A percentile compares a stretch with the other conserved stretches of the same genome.
These are phyloP conservation scores for Sclerospora graminicola DNA, from an alignment of 352 stramenopile genomes.

Conservation along the genomic window DNA sequence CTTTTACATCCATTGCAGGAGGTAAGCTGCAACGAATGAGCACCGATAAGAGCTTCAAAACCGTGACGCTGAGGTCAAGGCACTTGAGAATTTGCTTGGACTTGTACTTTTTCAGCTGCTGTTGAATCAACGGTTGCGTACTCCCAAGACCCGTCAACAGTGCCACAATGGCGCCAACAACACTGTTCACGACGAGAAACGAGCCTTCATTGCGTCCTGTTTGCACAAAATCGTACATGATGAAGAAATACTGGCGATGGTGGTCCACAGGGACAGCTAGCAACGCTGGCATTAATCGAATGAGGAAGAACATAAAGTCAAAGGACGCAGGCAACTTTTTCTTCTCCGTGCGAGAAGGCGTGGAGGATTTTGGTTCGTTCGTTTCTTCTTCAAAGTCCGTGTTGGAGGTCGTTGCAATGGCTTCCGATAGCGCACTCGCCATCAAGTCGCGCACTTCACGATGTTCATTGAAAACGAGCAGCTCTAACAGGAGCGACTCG, in stretches of 20 bases:
- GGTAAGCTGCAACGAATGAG: constrained; percentile 60
- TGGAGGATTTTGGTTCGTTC: constrained; percentile 4
- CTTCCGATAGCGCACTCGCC: constrained; percentile 50
- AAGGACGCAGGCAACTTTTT: constrained; percentile 59
- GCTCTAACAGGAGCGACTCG: constrained; percentile 54
- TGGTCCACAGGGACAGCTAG: constrained; percentile 55
- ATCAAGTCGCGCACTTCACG: constrained; percentile 61
- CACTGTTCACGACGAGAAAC: constrained; percentile 75
- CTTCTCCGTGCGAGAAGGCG: constrained; percentile 6
- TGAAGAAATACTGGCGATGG: constrained; percentile 66
- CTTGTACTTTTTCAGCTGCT: constrained; percentile 63
- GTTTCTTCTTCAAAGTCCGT: constrained; percentile 34
- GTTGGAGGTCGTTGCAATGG: constrained; percentile 53
- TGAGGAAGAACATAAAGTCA: constrained; percentile 73
- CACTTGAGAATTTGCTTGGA: constrained; percentile 63
- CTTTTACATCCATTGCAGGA: constrained; percentile 52
- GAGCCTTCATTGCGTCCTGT: constrained; percentile 73
- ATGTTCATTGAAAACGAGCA: constrained; percentile 63
- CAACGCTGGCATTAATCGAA: constrained; percentile 68
- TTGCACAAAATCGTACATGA: constrained; percentile 68
- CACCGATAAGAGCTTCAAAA: constrained; percentile 67
- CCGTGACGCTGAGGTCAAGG: constrained; percentile 57
- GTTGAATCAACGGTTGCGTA: constrained; percentile 50
- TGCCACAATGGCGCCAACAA: constrained; percentile 62
- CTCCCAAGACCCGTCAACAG: constrained; percentile 48